These are phyloP conservation scores for Russula sp. DNA, from an alignment of 768 basidiomycete species.

Conservation along the genomic window DNA sequence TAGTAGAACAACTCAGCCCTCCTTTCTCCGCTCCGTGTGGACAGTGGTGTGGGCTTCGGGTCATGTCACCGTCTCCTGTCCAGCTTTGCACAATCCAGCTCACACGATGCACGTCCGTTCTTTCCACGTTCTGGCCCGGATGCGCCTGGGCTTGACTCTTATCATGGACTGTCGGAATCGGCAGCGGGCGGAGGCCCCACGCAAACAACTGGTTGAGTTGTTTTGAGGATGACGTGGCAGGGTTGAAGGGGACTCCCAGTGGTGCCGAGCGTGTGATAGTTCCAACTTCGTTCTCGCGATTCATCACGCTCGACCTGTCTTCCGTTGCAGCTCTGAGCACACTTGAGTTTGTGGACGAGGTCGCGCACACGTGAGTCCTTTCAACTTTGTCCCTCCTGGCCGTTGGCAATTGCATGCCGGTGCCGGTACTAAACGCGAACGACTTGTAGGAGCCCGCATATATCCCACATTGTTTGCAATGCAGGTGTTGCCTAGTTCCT, in stretches of 20 bases:
- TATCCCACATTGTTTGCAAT: slow-evolving; percentile 76
- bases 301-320: slow-evolving; percentile 57
- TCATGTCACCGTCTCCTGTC: slow-evolving; percentile 71
- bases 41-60: slow-evolving; percentile 77
- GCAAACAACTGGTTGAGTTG: slow-evolving; percentile 41
- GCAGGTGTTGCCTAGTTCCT: slow-evolving; percentile 62
- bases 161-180: slow-evolving; percentile 74
- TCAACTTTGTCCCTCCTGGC: background rate
- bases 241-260: slow-evolving; percentile 28
- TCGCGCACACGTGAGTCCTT: slow-evolving; percentile 44
- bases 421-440: background rate
- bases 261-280: slow-evolving; percentile 47
- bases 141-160: slow-evolving; percentile 54
- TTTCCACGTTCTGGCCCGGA: slow-evolving; percentile 26
- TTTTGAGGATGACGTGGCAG: slow-evolving; percentile 49
- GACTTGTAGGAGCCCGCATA: slow-evolving; percentile 61
- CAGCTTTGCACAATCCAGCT: slow-evolving; percentile 48
- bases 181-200: slow-evolving; percentile 56
- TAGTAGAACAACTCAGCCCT: no score
- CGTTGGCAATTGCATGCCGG: no score
- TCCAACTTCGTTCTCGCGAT: slow-evolving; percentile 53
- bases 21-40: background rate
- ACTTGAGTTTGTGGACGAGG: slow-evolving; percentile 50
- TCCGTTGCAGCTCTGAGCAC: slow-evolving; percentile 51
- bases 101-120: slow-evolving; percentile 46